These are phyloP conservation scores for Cryptosporidium sp. DNA, from an alignment of 169 alveolate species.

Conservation along the genomic window DNA sequence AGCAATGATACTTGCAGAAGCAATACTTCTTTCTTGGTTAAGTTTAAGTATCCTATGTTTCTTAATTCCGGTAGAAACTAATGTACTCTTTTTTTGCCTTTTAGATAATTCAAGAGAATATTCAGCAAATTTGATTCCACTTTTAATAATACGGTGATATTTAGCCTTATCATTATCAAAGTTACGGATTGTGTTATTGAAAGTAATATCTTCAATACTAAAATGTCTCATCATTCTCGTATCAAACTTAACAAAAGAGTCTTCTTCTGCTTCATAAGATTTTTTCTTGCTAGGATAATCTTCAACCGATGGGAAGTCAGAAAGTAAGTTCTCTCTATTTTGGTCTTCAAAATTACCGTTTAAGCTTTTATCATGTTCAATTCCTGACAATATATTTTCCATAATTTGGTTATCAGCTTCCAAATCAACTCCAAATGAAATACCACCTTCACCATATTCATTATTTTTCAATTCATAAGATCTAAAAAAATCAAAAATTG, in stretches of 20 bases:
- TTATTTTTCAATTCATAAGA: neutral
- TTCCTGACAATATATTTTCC: slow-evolving; percentile 21
- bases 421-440: neutral
- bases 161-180: slow-evolving; percentile 23
- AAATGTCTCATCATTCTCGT: slow-evolving; percentile 48
- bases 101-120: slow-evolving; percentile 27
- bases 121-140: slow-evolving; percentile 73
- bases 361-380: slow-evolving; percentile 8
- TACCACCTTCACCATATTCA: neutral
- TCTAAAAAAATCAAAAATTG: neutral
- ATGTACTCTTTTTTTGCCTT: slow-evolving; percentile 2
- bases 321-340: neutral
- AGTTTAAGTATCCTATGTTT: neutral
- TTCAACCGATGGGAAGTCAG: neutral
- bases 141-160: slow-evolving; percentile 58
- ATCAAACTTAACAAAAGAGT: slow-evolving; percentile 69
- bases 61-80: slow-evolving; percentile 2
- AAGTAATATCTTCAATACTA: slow-evolving; percentile 57
- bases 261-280: neutral
- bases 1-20: slow-evolving; percentile 62
- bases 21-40: slow-evolving; percentile 42
- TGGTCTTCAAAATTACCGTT: neutral
- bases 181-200: slow-evolving; percentile 12
- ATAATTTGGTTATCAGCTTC: slow-evolving; percentile 5
- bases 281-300: neutral